Evolutionary conservation across 306 rosid genomes (phyloP), one percentile per base, ranked within the genome.

Genomic region (Crataegus laevigata): DNA sequence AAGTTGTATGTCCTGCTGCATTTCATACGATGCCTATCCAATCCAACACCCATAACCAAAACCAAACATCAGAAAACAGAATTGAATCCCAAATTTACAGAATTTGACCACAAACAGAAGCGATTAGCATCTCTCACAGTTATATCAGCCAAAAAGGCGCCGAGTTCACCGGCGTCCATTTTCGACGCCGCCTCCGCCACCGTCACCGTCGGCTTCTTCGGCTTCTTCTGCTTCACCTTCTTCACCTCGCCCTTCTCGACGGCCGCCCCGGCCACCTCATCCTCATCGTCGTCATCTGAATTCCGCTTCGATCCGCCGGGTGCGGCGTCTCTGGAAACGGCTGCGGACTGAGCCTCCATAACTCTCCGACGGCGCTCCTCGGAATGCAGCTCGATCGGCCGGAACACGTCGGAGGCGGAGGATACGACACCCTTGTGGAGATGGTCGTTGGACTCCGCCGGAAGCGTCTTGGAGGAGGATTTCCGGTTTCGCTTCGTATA

Each of bases 1-100:
- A 28, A 91, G 84, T 86, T 76, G 86, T 68, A 89, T 79, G 64
- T 89, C 91, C 75, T 89, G 85, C 59, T 86, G 87, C n/a, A 88
- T 66, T 72, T 89, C 89, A 78, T 81, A 89, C 42, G 87, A 80
- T 76, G 67, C 91, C 96, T 88, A 25, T 64, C 25, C 77, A 78
- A 43, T 52, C 24, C 79, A 78, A 52, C 58, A 2, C n/a, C 24
- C n/a, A 74, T 1, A 61, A 40, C 2, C 24, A 71, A 34, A 61
- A 40, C 2, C 24, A 71, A 34, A 24, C 54, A 68, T 26, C 22
- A 60, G 65, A 69, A 34, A 28, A 17, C 50, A 28, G 5, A 50
- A 26, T 1, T 26, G n/a, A 77, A 75, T 68, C 71, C 18, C 72
- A 71, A 75, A 60, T 62, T 21, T 17, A 8, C 8, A 47, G 52